Percentiles rank a stretch among this genome's conserved stretches.
These are phyloP conservation scores for Chenopodium quinoa DNA, from an alignment of 148 eudicot genomes.

Conservation along the genomic window DNA sequence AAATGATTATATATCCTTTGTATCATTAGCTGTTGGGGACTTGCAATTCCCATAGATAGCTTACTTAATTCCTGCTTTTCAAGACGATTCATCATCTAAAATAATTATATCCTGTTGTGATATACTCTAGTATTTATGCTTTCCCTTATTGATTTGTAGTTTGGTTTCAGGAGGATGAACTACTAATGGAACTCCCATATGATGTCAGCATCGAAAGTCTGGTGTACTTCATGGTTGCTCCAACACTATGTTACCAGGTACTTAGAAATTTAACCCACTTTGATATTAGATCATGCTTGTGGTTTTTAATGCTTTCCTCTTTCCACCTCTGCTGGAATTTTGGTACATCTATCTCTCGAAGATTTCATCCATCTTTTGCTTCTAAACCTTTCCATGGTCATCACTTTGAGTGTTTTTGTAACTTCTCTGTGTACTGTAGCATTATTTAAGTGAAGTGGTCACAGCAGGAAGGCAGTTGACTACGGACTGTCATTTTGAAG, in stretches of 20 bases:
- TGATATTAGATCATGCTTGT: background rate
- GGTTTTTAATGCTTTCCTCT: background rate
- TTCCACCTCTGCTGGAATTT: background rate
- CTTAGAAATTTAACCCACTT: background rate
- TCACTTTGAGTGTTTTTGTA: background rate
- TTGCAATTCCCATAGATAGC: background rate
- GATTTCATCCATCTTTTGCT: background rate
- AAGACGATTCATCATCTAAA: background rate
- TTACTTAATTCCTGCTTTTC: conserved; percentile 1
- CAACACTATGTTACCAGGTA: conserved; percentile 97
- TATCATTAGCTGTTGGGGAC: background rate
- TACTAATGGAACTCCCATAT: conserved; percentile 42
- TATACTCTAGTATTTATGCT: conserved; percentile 9
- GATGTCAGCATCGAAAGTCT: conserved; percentile 67
- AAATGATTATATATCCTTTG: background rate
- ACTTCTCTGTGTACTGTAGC: background rate
- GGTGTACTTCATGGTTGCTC: conserved; percentile 94
- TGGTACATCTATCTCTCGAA: too few relatives aligned
- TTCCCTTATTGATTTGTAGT: conserved; percentile 27
- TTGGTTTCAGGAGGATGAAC: conserved; percentile 54
- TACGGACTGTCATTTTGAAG: background rate
- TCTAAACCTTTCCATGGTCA: background rate
- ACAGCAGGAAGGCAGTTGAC: background rate
- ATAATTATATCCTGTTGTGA: background rate
- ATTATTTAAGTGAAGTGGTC: background rate